Evolutionary conservation across 164 flowering plant genomes (phyloP), one percentile per base, ranked within the genome.

Genomic region (Dillenia suffruticosa): DNA sequence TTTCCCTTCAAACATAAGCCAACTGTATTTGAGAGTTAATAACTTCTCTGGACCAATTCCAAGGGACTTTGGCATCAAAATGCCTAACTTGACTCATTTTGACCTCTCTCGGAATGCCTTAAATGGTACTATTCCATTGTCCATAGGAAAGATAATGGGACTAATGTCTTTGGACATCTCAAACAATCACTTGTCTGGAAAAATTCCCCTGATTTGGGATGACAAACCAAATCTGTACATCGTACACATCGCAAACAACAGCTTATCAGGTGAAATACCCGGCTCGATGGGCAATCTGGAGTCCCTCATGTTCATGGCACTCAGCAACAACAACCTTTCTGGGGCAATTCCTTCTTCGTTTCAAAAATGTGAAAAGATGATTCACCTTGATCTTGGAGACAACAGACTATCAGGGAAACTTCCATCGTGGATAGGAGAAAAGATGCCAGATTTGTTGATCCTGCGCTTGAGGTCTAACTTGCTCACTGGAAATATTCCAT

Each of bases 361-460:
- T 15, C n/a, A 46, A 32, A 53, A 10, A 15, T 66, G 63, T 44
- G 45, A 7, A 2, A 2, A 1, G 2, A 45, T 70, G 40, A 12
- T 6, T 0, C 46, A 57, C 16, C 61, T 70, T 17, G 65, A 70
- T 43, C 73, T 70, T 13, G 62, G 69, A 8, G 47, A 50, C 2
- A 70, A 67, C 57, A 49, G 11, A 46, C 22, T 72, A 3, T 26
- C 61, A 0, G 71, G 71, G 14, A 46, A 8, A 1, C 9, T 72
- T 40, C 72, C 68, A 17, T 3, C 68, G 55, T 68, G 72, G 72
- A 22, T 72, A 10, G 72, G 75, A 16, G 70, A 67, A 56, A 59
- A 44, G 43, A 22, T 51, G 10, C 32, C 44, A 1, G 1, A 13
- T 17, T 43, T 72, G 51, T 16, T 24, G 54, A 50, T 60, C 49